Conservation (phyloP, 2,329 filamentous ascomycete genomes). For the Ceratocystis eucalypticola region DNA sequence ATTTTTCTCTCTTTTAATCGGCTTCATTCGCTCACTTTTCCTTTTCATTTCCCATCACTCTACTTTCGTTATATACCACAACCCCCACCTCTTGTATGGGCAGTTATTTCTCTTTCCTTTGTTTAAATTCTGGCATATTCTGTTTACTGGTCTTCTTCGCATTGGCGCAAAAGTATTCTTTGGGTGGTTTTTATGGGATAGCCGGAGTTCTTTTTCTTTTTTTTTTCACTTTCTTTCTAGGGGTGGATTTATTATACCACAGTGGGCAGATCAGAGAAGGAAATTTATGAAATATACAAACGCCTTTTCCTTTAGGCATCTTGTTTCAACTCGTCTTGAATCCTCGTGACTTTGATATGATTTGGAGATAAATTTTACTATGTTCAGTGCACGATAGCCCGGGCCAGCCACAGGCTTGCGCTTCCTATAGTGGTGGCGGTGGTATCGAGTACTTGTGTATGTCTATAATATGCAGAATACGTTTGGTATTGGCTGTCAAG, state of each 20-base stretch:
- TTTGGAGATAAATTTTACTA: too few species aligned
- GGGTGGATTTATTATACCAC: neutral
- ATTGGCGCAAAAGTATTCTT: neutral
- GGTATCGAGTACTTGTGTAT: too few species aligned
- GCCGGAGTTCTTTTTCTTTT: neutral
- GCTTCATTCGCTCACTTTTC: neutral
- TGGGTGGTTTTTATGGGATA: neutral
- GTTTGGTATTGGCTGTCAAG: too few species aligned
- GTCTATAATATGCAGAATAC: too few species aligned
- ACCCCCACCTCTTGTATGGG: constrained; percentile 12
- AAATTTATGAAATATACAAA: neutral
- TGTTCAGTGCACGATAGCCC: too few species aligned
- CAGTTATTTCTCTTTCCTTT: neutral
- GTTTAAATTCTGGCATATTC: neutral
- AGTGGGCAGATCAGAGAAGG: neutral
- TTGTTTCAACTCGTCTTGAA: too few species aligned
- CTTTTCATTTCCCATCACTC: neutral
- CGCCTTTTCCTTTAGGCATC: too few species aligned
- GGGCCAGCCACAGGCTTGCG: too few species aligned
- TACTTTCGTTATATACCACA: constrained; percentile 17
- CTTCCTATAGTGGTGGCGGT: too few species aligned
- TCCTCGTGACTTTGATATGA: too few species aligned
- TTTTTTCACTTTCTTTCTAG: neutral
- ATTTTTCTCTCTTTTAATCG: neutral
- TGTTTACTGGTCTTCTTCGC: neutral